Conservation (phyloP, 73 alveolate species). For the Tetrahymena thermophila region DNA sequence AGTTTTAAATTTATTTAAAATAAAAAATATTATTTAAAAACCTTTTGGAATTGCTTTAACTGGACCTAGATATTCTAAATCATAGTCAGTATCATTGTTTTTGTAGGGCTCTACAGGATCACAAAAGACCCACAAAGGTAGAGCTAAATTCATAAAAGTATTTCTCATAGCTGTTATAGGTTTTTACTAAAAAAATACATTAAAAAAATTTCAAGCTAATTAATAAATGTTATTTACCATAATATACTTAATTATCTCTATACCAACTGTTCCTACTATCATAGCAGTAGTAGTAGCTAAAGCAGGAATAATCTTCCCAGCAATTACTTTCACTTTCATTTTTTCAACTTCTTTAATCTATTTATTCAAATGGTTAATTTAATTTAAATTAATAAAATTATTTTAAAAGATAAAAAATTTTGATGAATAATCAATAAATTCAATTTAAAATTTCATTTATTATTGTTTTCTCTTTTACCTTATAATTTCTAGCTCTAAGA, state of each 20-base stretch:
- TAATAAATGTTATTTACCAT: slow-evolving; percentile 18
- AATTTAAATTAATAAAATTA: no score
- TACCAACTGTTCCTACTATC: slow-evolving; percentile 69
- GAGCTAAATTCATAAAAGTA: slow-evolving; percentile 82
- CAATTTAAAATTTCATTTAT: slow-evolving; percentile 28
- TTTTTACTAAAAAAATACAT: slow-evolving; percentile 1
- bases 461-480: slow-evolving; percentile 65
- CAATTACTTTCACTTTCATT: slow-evolving; percentile 37
- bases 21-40: neutral
- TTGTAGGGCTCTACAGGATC: slow-evolving; percentile 72
- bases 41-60: slow-evolving; percentile 87
- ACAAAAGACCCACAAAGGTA: slow-evolving; percentile 75
- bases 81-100: slow-evolving; percentile 66
- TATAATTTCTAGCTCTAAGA: slow-evolving; percentile 87
- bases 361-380: no score
- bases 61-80: slow-evolving; percentile 60
- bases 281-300: slow-evolving; percentile 93
- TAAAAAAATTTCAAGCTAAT: neutral
- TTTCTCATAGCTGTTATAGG: slow-evolving; percentile 73
- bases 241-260: slow-evolving; percentile 52
- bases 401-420: no score
- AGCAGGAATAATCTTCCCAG: slow-evolving; percentile 95
- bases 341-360: neutral
- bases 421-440: no score
- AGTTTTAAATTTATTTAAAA: slow-evolving; percentile 71